phyloP scores from a whole-genome alignment of 371 early-diverging fungal species.

The Chytridiales sp. region DNA sequence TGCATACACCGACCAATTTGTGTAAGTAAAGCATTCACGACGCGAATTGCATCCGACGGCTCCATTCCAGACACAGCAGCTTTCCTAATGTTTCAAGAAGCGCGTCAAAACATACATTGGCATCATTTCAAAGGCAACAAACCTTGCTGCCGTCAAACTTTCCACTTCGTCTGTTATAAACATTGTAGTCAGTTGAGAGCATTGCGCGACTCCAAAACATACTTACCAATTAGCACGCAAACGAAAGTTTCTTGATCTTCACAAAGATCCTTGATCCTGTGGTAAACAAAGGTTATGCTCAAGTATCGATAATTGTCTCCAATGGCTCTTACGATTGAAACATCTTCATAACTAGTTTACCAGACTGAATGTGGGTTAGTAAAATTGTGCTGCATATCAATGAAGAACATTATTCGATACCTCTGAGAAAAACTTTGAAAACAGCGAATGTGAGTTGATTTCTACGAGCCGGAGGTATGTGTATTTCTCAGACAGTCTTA shows the following conservation, averaged over 20 bases:
- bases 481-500: slow-evolving; percentile 53
- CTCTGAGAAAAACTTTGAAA: slow-evolving; percentile 67
- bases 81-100: slow-evolving; percentile 30
- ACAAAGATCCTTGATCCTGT: slow-evolving; percentile 48
- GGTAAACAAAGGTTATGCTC: background rate
- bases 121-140: background rate
- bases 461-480: slow-evolving; percentile 55
- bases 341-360: slow-evolving; percentile 63
- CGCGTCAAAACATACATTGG: background rate
- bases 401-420: background rate
- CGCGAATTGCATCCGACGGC: slow-evolving; percentile 62
- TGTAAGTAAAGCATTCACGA: slow-evolving; percentile 57
- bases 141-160: slow-evolving; percentile 57
- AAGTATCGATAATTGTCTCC: slow-evolving; percentile 11
- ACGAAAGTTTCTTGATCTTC: slow-evolving; percentile 57
- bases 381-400: slow-evolving; percentile 19
- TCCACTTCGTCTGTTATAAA: slow-evolving; percentile 62
- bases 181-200: background rate
- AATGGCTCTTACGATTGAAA: slow-evolving; percentile 27
- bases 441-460: slow-evolving; percentile 66
- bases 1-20: slow-evolving; percentile 38
- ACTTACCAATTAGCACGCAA: slow-evolving; percentile 58
- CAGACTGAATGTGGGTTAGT: slow-evolving; percentile 35
- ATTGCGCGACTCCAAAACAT: background rate
- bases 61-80: slow-evolving; percentile 58